Percentiles rank a stretch among this genome's conserved stretches.
Evolutionary conservation across 164 flowering plant genomes (phyloP).

Genomic region (Magnolia changhungtana): DNA sequence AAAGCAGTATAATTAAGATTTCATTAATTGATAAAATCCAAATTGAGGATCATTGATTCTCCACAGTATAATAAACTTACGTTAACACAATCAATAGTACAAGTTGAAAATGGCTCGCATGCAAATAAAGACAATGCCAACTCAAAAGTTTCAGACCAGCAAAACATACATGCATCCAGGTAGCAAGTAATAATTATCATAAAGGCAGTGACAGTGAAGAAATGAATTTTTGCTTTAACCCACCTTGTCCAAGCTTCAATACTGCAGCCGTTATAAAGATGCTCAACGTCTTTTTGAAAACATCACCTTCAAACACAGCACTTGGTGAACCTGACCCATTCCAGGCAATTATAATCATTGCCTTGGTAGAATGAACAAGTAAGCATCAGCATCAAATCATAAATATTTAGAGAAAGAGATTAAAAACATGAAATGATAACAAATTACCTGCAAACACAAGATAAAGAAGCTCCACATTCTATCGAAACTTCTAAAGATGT

Average conservation of each 20-base stretch:
- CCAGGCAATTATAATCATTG: slow-evolving; percentile 95
- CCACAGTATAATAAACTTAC: neutral
- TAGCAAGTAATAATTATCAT: neutral
- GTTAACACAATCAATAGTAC: neutral
- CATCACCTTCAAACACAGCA: slow-evolving; percentile 48
- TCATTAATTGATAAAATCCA: no score
- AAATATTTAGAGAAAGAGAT: neutral
- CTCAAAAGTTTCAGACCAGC: neutral
- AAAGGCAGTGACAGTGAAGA: neutral
- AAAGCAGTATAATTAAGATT: no score
- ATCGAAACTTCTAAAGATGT: slow-evolving; percentile 88
- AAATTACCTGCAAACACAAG: slow-evolving; percentile 72
- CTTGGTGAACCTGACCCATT: slow-evolving; percentile 67
- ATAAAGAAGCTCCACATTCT: slow-evolving; percentile 94
- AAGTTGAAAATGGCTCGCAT: neutral
- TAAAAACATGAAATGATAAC: slow-evolving; percentile 2
- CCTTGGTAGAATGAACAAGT: slow-evolving; percentile 36
- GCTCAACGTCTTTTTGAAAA: slow-evolving; percentile 79
- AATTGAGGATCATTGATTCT: no score
- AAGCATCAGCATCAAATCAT: slow-evolving; percentile 5
- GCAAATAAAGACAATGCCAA: neutral
- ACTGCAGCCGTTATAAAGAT: slow-evolving; percentile 92
- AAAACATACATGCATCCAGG: neutral
- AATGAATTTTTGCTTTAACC: neutral
- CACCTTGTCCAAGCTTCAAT: slow-evolving; percentile 93